A percentile compares a stretch with the other conserved stretches of the same genome.
phyloP scores from a whole-genome alignment of 1,284 basidiomycete species.

The Boletus sp. region DNA sequence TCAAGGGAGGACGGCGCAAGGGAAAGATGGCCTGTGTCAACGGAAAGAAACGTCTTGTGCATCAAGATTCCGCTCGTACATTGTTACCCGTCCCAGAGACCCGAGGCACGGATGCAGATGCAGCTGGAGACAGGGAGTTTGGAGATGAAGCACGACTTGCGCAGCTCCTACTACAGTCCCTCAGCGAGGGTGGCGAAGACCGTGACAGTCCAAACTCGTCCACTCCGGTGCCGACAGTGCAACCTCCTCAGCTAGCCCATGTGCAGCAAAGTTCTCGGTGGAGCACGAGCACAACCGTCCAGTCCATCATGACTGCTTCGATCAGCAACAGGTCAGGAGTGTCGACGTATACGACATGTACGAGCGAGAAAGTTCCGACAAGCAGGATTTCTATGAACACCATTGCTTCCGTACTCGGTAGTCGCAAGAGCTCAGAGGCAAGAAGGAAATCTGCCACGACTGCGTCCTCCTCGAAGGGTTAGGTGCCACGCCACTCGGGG shows the following conservation, averaged over 20 bases:
- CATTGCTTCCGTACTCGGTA: slow-evolving; percentile 24
- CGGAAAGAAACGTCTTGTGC: slow-evolving; percentile 23
- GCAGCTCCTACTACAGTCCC: slow-evolving; percentile 31
- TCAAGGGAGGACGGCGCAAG: slow-evolving; percentile 23
- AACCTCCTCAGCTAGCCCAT: slow-evolving; percentile 18
- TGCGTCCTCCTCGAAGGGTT: slow-evolving; percentile 27
- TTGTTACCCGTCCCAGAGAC: slow-evolving; percentile 25
- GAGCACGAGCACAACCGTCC: slow-evolving; percentile 32
- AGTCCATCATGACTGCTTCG: slow-evolving; percentile 26
- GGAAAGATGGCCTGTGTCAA: slow-evolving; percentile 14
- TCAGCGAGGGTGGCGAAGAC: slow-evolving; percentile 16
- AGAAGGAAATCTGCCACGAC: slow-evolving; percentile 29
- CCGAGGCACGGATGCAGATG: slow-evolving; percentile 16
- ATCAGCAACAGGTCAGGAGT: slow-evolving; percentile 29
- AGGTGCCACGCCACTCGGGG: slow-evolving; percentile 6
- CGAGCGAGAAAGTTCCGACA: slow-evolving; percentile 26
- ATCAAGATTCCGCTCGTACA: slow-evolving; percentile 28
- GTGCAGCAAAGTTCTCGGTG: slow-evolving; percentile 26
- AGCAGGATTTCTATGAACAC: slow-evolving; percentile 32
- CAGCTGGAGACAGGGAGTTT: slow-evolving; percentile 22
- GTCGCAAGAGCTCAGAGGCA: slow-evolving; percentile 29
- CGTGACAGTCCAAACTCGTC: not conserved
- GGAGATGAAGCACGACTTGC: slow-evolving; percentile 30
- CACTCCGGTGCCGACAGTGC: slow-evolving; percentile 7
- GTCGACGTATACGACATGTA: slow-evolving; percentile 30